Base-by-base conservation (phyloP, 2,329 filamentous ascomycete species). In the Beauveria caledonica region DNA sequence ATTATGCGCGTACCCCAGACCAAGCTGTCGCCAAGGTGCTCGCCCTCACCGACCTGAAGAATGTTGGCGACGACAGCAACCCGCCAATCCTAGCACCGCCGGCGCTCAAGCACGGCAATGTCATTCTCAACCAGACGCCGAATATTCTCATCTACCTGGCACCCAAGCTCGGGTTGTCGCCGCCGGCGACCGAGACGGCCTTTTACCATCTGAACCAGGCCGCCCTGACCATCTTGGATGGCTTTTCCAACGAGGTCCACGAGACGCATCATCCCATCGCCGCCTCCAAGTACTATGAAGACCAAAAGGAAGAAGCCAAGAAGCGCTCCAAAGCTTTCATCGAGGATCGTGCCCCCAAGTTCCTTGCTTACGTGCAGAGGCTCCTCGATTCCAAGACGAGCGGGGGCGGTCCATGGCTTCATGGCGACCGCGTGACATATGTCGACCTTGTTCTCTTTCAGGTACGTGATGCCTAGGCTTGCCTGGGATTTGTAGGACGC, bases 361-460 rank as follows among this genome's bases (percentile, higher is more conserved):
- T 86, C 68, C 72, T 92, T 23, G 78, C 73, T 2, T 91, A 88
- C 71, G 88, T 90, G 64, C 83, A 91, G 75, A 76, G 86, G 1
- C 80, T 87, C 19, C 69, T 93, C 8, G 67, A 71, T n/a, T 68
- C 70, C 19, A 83, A 86, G 65, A 76, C 80, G 33, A 80, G 78
- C 62, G 77, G 78, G 0, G 81, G 83, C 0, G 76, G 83, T 5
- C 83, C 83, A 25, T 90, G 86, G 78, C 71, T 93, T 0, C 86
- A 90, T 50, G 86, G 85, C 0, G 79, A 77, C 0, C 75, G 75
- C 63, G 65, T 92, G 63, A 89, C 84, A 0, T 90, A 88, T 71
- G 89, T 88, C 15, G 89, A 93, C 69, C 76, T 88, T 53, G 86
- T 88, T 2, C 69, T 92, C 1, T 92, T 87, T 77, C 88, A 91